Base-by-base conservation (phyloP, 2,329 filamentous ascomycete species). In the Phialemoniopsis sp. region DNA sequence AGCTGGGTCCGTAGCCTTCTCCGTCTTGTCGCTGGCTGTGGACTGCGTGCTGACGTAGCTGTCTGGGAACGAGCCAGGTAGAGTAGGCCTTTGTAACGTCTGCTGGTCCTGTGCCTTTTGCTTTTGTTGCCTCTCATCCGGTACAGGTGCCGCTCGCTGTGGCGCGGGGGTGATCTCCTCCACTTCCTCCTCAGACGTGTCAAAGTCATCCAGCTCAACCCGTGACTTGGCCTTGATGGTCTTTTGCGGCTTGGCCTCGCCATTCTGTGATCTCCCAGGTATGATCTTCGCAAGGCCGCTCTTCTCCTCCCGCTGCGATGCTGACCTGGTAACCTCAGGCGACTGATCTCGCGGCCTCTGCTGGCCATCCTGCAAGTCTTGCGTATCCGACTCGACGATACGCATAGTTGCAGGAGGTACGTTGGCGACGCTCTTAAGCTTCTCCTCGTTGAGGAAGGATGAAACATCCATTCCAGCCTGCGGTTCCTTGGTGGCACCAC, bases 161-260 rank as follows among this genome's bases (percentile, higher is more conserved):
- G 58, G 55, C 10, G 21, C 21, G 10, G 21, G 21, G 10, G 21
- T 26, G 21, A 26, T 26, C 32, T 57, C 54, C 5, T 55, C 43
- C 12, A 48, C 36, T 6, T 49, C 40, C 1, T 62, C 55, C n/a
- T 72, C 70, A 5, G 76, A 76, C 38, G 73, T 75, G 45, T 86
- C 84, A 34, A 85, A 84, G 46, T 86, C 83, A 52, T 89, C 85
- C 12, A 89, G 68, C 39, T 82, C 80, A 45, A 82, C 70, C 17
- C 82, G 77, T 13, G 76, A 66, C 46, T 79, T 81, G 2, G 80
- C 73, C 47, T 73, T 72, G 41, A 71, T 78, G 32, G 73, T 67
- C 58, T 80, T 78, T 41, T 72, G 67, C 14, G 73, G 75, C 52
- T 73, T 78, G 3, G 67, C 52, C 30, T 78, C 76, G 31, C 55